Evolutionary conservation across 768 basidiomycete species (phyloP).

Genomic region (Leucogyrophana mollusca): DNA sequence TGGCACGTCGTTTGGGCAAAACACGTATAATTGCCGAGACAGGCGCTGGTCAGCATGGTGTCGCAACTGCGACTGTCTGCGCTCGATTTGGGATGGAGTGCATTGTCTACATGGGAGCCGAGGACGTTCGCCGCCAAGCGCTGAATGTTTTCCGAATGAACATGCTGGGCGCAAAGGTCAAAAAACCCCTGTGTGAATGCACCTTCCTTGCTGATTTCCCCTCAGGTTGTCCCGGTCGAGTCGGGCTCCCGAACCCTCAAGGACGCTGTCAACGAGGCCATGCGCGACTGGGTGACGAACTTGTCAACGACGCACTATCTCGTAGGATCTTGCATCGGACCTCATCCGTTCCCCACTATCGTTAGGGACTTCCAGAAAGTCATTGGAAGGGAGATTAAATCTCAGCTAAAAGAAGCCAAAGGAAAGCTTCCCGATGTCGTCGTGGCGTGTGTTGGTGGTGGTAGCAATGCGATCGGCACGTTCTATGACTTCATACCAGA

Average conservation of each 20-base stretch:
- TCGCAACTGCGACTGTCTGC: conserved; percentile 97
- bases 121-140: conserved; percentile 94
- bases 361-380: conserved; percentile 97
- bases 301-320: conserved; percentile 93
- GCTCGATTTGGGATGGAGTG: conserved; percentile 96
- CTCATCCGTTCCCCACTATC: conserved; percentile 98
- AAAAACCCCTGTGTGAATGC: neutral
- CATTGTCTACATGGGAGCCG: conserved; percentile 96
- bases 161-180: conserved; percentile 92
- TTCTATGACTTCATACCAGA: conserved; percentile 97
- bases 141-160: conserved; percentile 97
- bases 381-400: conserved; percentile 93
- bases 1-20: conserved; percentile 93
- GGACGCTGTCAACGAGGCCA: conserved; percentile 97
- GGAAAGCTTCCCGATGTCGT: conserved; percentile 93
- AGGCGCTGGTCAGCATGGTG: conserved; percentile 98
- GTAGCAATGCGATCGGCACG: conserved; percentile 95
- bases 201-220: neutral
- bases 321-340: conserved; percentile 95
- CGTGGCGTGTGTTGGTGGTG: conserved; percentile 97
- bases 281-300: conserved; percentile 99
- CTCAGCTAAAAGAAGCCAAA: conserved; percentile 65
- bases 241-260: conserved; percentile 95
- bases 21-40: conserved; percentile 98
- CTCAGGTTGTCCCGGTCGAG: conserved; percentile 86